Evolutionary conservation across 148 eudicot genomes (phyloP).

Genomic region (Rhododendron molle): DNA sequence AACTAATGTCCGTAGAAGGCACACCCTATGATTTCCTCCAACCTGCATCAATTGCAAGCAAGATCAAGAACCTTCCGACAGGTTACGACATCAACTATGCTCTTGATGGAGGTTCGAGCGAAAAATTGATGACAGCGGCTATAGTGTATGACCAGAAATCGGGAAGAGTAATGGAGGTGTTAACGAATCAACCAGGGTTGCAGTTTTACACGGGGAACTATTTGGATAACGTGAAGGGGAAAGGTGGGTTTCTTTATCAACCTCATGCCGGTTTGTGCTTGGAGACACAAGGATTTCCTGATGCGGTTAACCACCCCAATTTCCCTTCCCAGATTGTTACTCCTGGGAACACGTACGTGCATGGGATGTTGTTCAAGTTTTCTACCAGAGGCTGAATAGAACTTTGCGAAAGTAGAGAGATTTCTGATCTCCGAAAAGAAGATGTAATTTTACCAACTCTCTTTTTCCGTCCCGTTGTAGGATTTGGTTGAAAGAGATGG

Average conservation of each 20-base stretch:
- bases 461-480: too few relatives aligned
- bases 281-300: slow-evolving; percentile 89
- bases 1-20: slow-evolving; percentile 44
- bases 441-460: neutral
- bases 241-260: slow-evolving; percentile 52
- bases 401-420: neutral
- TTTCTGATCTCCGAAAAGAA: slow-evolving; percentile 12
- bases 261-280: slow-evolving; percentile 57
- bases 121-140: slow-evolving; percentile 43
- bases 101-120: slow-evolving; percentile 27
- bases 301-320: slow-evolving; percentile 70
- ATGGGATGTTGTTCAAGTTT: slow-evolving; percentile 64
- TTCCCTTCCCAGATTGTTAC: slow-evolving; percentile 62
- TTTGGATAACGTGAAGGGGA: slow-evolving; percentile 44
- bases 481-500: neutral
- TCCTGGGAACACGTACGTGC: slow-evolving; percentile 48
- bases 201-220: slow-evolving; percentile 68
- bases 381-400: slow-evolving; percentile 15
- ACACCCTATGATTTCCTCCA: slow-evolving; percentile 71
- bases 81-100: slow-evolving; percentile 79
- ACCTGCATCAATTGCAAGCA: slow-evolving; percentile 41
- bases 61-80: slow-evolving; percentile 32
- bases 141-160: slow-evolving; percentile 37
- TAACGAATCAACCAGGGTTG: slow-evolving; percentile 57
- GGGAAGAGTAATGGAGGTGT: slow-evolving; percentile 56